Base-by-base conservation (phyloP, 2,329 filamentous ascomycete species). In the Pseudopyrenochaeta lycopersici region DNA sequence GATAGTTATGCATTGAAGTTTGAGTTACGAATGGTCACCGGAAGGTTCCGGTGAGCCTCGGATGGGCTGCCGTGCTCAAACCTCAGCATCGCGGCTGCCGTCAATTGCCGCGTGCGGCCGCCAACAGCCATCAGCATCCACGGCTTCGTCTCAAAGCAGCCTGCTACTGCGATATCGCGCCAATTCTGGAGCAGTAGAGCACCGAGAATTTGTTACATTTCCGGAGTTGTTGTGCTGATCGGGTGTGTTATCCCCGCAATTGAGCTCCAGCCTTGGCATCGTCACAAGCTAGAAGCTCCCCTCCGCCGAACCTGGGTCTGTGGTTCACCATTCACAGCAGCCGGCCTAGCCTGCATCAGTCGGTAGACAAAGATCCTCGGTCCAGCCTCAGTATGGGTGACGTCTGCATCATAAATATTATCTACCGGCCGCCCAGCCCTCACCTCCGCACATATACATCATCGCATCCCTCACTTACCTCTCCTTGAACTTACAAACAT, bases 261-360 rank as follows among this genome's bases (percentile, higher is more conserved):
- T 52, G 38, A 58, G 57, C 46, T 56, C 48, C 41, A 47, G 56
- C 50, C 70, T 74, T 70, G 71, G 70, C 70, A 62, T 58, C 67
- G 57, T 74, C 72, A 74, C 70, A 72, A 72, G 70, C 70, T 66
- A 41, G 49, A 48, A 68, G 58, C 63, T 68, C 56, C 70, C 62
- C 58, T 67, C 60, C 64, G 63, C 61, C 70, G 64, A 66, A 63
- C 53, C 60, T 62, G 55, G 56, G 58, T 46, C 51, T 48, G 30
- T 57, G 53, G 52, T 62, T 63, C 58, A 64, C 65, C 69, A 71
- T 63, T 69, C 65, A 68, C 54, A 54, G 56, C 60, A 53, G 59
- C 58, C 62, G 65, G 62, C 52, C 67, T 68, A 72, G 66, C 62
- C 64, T 68, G 50, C 52, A 61, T 56, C 55, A 53, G 54, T 59